These are phyloP conservation scores for Penicillium alfredii DNA, from an alignment of 495 filamentous ascomycete genomes.

Conservation along the genomic window DNA sequence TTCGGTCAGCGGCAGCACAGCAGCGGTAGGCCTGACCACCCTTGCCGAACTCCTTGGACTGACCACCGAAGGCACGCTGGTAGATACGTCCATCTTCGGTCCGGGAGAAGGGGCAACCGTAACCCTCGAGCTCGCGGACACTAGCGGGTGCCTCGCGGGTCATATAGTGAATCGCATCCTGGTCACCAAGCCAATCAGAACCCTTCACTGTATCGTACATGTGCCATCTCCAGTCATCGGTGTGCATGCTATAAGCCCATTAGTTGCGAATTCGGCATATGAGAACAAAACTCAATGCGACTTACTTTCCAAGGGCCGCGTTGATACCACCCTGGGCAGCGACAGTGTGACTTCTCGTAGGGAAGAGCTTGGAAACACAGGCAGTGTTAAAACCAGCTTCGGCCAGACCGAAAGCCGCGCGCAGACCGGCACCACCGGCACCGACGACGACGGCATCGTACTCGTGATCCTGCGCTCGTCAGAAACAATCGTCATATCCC, in stretches of 20 bases:
- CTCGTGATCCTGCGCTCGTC: slow-evolving; percentile 56
- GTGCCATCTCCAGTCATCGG: slow-evolving; percentile 98
- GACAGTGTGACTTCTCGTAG: slow-evolving; percentile 91
- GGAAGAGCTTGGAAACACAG: slow-evolving; percentile 97
- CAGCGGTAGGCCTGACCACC: slow-evolving; percentile 96
- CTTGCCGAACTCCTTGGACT: slow-evolving; percentile 91
- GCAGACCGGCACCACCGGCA: slow-evolving; percentile 88
- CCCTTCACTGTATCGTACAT: slow-evolving; percentile 99
- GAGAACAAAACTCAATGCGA: slow-evolving; percentile 6
- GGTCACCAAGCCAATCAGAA: slow-evolving; percentile 96
- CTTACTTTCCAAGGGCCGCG: slow-evolving; percentile 84
- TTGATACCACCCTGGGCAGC: slow-evolving; percentile 82
- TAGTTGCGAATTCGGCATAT: slow-evolving; percentile 8
- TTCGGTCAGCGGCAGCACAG: slow-evolving; percentile 91
- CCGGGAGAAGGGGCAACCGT: slow-evolving; percentile 95
- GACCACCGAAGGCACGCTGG: slow-evolving; percentile 95
- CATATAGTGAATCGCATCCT: slow-evolving; percentile 99
- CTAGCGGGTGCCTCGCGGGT: slow-evolving; percentile 87
- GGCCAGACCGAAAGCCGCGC: slow-evolving; percentile 91
- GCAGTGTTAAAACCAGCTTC: slow-evolving; percentile 98
- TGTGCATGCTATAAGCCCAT: slow-evolving; percentile 55
- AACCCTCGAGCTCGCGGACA: slow-evolving; percentile 93
- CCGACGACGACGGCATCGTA: slow-evolving; percentile 91
- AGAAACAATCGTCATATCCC: slow-evolving; percentile 15
- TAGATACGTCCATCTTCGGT: slow-evolving; percentile 97